Evolutionary conservation across 768 basidiomycete species (phyloP), one percentile per base, ranked within the genome.

Genomic region (Melanogaster broomeanus): DNA sequence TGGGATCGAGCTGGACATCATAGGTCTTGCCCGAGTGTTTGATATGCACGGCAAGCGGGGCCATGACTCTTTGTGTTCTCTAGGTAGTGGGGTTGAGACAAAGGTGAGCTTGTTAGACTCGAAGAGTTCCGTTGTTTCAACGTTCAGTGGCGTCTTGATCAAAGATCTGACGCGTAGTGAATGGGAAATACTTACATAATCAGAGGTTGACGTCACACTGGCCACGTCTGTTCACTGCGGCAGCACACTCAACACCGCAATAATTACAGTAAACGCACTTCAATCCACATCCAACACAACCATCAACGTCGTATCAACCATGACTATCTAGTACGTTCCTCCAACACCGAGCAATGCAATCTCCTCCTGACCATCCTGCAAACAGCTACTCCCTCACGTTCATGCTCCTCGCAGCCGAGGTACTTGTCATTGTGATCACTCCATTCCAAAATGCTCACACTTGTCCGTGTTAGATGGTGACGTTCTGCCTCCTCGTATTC

Each of bases 1-100:
- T 82, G 15, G 84, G 73, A 70, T 97, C 85, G 41, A 97, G 83
- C 42, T 78, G 67, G 35, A 97, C 66, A 56, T 84, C 77, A 69
- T 87, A 76, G 0, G 78, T 72, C 73, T 93, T 93, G 50, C 93
- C 94, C 12, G 90, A 82, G 65, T 98, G 93, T 69, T 97, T 98
- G 68, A 98, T 82, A 60, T 85, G 80, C 5, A 99, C 90, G n/a
- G 73, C 50, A 40, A 92, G 64, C 49, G 82, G 80, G 10, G 86
- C 73, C 89, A 91, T 88, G 61, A 13, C 34, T 16, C 18, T 2
- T 37, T 19, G 9, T n/a, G n/a, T 37, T 37, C 12, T 19, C 35
- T n/a, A 8, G 35, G 28, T 54, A 46, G 34, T 48, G 13, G 40
- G 37, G 47, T 22, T 22, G 13, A 42, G 15, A 42, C 22, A 13